These are phyloP conservation scores for Polyporus tsugae DNA, from an alignment of 1,284 basidiomycete species.

Conservation along the genomic window DNA sequence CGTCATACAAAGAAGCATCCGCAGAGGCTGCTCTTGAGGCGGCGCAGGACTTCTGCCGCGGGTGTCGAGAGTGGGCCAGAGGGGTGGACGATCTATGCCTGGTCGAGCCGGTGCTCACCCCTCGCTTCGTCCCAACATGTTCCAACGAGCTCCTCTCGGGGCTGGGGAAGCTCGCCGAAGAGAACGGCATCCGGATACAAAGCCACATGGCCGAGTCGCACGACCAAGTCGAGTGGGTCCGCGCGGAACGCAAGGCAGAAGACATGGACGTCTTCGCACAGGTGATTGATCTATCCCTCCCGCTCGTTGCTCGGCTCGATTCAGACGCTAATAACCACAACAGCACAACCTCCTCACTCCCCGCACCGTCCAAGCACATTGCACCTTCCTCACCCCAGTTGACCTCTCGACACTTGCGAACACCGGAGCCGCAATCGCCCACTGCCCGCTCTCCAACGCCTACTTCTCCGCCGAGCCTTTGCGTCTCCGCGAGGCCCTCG, in stretches of 20 bases:
- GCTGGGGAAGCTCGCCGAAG: slow-evolving; percentile 53
- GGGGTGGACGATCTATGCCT: slow-evolving; percentile 51
- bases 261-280: slow-evolving; percentile 80
- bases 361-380: slow-evolving; percentile 83
- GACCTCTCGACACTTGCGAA: slow-evolving; percentile 61
- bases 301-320: too few species aligned
- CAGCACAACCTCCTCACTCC: slow-evolving; percentile 68
- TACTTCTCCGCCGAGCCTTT: slow-evolving; percentile 85
- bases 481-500: slow-evolving; percentile 76
- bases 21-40: slow-evolving; percentile 56
- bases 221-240: slow-evolving; percentile 79
- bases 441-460: slow-evolving; percentile 86
- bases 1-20: slow-evolving; percentile 74
- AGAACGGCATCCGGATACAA: slow-evolving; percentile 45
- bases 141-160: slow-evolving; percentile 68
- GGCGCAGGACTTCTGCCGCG: slow-evolving; percentile 63
- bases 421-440: slow-evolving; percentile 72
- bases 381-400: slow-evolving; percentile 71
- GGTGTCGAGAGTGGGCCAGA: slow-evolving; percentile 47
- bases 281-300: slow-evolving; percentile 44
- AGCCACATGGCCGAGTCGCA: slow-evolving; percentile 70
- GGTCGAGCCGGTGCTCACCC: slow-evolving; percentile 79
- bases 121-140: slow-evolving; percentile 85
- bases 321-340: not conserved
- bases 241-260: slow-evolving; percentile 61